phyloP scores from a whole-genome alignment of 345 rosid species.

The Eucalyptus cloeziana region DNA sequence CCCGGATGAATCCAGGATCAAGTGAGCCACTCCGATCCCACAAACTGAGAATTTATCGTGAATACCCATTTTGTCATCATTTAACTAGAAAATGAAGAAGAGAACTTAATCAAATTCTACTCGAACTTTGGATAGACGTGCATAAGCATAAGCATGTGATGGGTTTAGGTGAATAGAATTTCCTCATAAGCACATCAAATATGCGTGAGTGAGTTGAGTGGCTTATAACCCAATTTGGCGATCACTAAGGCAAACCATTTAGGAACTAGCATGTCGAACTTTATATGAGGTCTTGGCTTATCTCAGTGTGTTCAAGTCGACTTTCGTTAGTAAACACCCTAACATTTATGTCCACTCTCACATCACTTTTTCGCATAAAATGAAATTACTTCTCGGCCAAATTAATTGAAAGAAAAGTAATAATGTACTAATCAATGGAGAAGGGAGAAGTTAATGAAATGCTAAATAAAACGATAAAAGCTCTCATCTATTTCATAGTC shows the following conservation, averaged over 20 bases:
- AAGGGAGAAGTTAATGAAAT: background rate
- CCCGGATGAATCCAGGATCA: accelerated
- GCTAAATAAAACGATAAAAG: background rate
- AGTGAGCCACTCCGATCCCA: background rate
- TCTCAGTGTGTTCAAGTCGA: background rate
- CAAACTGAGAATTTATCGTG: background rate
- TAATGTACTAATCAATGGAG: background rate
- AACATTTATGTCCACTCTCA: background rate
- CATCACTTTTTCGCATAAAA: background rate
- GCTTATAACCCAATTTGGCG: background rate
- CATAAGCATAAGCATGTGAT: background rate
- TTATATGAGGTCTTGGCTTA: background rate
- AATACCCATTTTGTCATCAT: background rate
- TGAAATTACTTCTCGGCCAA: background rate
- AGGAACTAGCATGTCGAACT: background rate
- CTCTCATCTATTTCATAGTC: background rate
- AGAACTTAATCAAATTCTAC: background rate
- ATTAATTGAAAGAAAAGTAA: too few relatives aligned
- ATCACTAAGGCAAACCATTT: background rate
- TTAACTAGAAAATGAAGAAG: background rate
- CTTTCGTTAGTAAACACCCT: background rate
- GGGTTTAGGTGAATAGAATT: background rate
- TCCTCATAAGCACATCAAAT: background rate
- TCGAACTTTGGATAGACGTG: background rate
- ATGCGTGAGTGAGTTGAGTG: background rate